Base-by-base conservation (phyloP, 371 early-diverging fungal species). In the Zancudomyces culisetae region DNA sequence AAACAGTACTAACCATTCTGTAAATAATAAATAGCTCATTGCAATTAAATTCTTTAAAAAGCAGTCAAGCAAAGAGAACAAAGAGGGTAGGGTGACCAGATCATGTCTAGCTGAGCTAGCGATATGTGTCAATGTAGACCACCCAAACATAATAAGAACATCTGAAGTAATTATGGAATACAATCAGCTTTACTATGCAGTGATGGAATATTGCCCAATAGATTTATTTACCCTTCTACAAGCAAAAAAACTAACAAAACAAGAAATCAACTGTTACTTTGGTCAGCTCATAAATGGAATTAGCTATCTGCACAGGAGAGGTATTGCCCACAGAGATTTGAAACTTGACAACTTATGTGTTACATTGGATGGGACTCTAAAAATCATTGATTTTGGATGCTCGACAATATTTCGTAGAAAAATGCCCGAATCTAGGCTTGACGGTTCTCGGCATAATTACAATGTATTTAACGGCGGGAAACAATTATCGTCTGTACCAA, bases 381-480 rank as follows among this genome's bases (percentile, higher is more conserved):
- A 98, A 71, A 96, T 98, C 58, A 88, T 92, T 35, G 97, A 99
- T 69, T 99, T 96, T 78, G 95, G 97, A 15, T 90, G 91, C 41
- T 83, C 94, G 0, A 84, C 85, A 45, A 90, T 95, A 0, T 91
- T 91, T 71, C 70, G 83, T 43, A 78, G 77, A 15, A 52, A 47
- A 42, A 42, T 45, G 3, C 48, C 53, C 3, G 29, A 52, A 29
- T 2, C 40, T 27, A 26, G 21, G 6, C 18, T 42, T 39, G 15
- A 3, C 15, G 23, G 21, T 3, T 28, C n/a, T n/a, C 3, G 12
- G 4, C 20, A 42, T 42, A 13, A 22, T 10, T 28, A 47, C n/a
- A 42, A 29, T 10, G 30, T 35, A 23, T 47, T 27, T 23, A 18
- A 27, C 12, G 47, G 4, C 15, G 19, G 8, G 15, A 10, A 23